phyloP scores from a whole-genome alignment of 306 rosid species.

The Prunus mongolica region DNA sequence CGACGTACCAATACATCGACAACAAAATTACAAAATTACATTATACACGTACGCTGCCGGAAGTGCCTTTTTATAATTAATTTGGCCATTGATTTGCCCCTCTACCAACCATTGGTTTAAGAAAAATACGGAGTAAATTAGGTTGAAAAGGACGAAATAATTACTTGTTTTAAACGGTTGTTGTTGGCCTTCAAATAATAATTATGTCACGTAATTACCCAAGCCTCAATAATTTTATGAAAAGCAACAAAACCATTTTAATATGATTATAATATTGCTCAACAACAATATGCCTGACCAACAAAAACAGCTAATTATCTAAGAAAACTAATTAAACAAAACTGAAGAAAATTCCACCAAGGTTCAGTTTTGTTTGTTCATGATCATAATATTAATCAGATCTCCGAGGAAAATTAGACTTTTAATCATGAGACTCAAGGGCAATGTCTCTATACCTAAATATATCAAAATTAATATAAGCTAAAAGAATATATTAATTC shows the following conservation, averaged over 20 bases:
- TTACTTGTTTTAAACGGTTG: constrained; percentile 1
- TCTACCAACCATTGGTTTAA: constrained; percentile 43
- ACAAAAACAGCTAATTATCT: not conserved
- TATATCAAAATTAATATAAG: not conserved
- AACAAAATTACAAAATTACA: too few relatives aligned
- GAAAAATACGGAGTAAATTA: constrained; percentile 21
- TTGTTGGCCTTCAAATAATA: constrained; percentile 16
- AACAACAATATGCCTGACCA: constrained; percentile 2
- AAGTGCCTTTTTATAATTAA: not conserved
- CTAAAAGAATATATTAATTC: not conserved
- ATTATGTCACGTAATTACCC: not conserved
- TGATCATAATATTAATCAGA: not conserved
- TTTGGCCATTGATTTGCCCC: constrained; percentile 30
- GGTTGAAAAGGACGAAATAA: constrained; percentile 23
- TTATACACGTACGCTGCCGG: too few relatives aligned
- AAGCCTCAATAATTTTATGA: not conserved
- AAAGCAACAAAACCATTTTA: not conserved
- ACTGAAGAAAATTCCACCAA: not conserved
- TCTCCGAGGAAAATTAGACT: not conserved
- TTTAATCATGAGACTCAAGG: not conserved
- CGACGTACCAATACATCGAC: too few relatives aligned
- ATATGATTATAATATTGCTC: not conserved
- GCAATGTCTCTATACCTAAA: not conserved
- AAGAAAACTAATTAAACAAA: not conserved
- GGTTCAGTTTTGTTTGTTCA: not conserved